phyloP scores from a whole-genome alignment of 1,139 yeast species.

The Suhomyces guaymorum region DNA sequence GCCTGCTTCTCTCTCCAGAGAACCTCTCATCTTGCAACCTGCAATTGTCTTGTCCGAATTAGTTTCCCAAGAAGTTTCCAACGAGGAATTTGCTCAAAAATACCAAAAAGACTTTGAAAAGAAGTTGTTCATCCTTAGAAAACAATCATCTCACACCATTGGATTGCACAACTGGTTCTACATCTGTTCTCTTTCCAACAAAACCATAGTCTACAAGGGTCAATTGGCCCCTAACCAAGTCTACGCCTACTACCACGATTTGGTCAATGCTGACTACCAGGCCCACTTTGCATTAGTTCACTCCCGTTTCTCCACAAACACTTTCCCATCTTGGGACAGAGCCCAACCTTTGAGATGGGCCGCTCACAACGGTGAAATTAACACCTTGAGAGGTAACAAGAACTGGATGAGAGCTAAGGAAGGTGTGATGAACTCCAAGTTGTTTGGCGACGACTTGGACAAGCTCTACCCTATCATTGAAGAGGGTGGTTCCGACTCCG shows the following conservation, averaged over 20 bases:
- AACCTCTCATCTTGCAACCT: conserved; percentile 90
- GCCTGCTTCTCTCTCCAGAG: conserved; percentile 92
- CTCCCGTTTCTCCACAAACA: conserved; percentile 95
- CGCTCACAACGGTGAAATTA: conserved; percentile 98
- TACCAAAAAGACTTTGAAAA: conserved; percentile 75
- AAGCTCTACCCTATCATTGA: conserved; percentile 92
- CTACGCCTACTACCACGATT: conserved; percentile 89
- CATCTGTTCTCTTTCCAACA: conserved; percentile 87
- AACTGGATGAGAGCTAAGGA: conserved; percentile 99
- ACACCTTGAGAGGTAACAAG: conserved; percentile 94
- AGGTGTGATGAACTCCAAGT: conserved; percentile 86
- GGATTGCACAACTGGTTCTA: conserved; percentile 97
- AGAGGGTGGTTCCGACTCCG: conserved; percentile 99
- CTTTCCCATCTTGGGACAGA: conserved; percentile 99
- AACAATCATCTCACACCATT: conserved; percentile 85
- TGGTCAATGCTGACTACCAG: conserved; percentile 87
- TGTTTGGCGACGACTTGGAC: conserved; percentile 91
- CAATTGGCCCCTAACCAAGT: conserved; percentile 97
- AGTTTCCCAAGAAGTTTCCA: conserved; percentile 43
- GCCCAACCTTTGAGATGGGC: conserved; percentile 98
- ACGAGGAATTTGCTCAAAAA: conserved; percentile 55
- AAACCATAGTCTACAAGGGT: conserved; percentile 94
- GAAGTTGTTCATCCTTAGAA: conserved; percentile 80
- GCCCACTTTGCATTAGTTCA: conserved; percentile 96
- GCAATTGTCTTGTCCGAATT: conserved; percentile 67